Evolutionary conservation across 1,139 yeast genomes (phyloP).

Genomic region (Pneumocystis canis): DNA sequence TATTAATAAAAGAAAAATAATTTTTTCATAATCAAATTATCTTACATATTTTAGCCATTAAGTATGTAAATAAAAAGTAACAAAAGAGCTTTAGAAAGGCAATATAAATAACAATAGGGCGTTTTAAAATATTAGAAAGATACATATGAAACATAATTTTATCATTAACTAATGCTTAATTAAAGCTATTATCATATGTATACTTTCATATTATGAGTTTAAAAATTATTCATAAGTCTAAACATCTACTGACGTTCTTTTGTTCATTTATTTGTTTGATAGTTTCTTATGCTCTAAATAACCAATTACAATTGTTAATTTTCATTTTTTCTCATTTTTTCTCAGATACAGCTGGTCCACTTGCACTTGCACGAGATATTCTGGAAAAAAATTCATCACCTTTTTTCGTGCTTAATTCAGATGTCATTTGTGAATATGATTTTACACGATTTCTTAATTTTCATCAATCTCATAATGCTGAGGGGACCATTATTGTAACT

Average conservation of each 20-base stretch:
- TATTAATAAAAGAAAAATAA: not conserved
- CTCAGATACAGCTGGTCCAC: slow-evolving; percentile 99
- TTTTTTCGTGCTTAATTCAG: slow-evolving; percentile 94
- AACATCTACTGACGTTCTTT: not conserved
- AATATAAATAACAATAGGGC: not conserved
- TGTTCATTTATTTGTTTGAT: not conserved
- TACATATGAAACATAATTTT: not conserved
- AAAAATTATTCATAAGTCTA: not conserved
- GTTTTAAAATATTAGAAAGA: too few relatives aligned
- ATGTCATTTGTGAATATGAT: slow-evolving; percentile 97
- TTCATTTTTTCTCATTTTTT: too few relatives aligned
- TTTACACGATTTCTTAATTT: slow-evolving; percentile 80
- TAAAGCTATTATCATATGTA: not conserved
- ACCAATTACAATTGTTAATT: not conserved
- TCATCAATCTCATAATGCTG: slow-evolving; percentile 94
- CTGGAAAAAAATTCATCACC: slow-evolving; percentile 91
- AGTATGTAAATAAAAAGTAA: not conserved
- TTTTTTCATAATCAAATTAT: not conserved
- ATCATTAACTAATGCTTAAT: too few relatives aligned
- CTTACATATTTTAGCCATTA: not conserved
- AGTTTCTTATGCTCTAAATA: not conserved
- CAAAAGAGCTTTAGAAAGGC: not conserved
- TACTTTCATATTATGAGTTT: not conserved
- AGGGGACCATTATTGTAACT: slow-evolving; percentile 97
- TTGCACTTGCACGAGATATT: slow-evolving; percentile 88